Percentiles rank a stretch among this genome's conserved stretches.
These are phyloP conservation scores for Dichotomopilus funicola DNA, from an alignment of 2,329 filamentous ascomycete species.

Conservation along the genomic window DNA sequence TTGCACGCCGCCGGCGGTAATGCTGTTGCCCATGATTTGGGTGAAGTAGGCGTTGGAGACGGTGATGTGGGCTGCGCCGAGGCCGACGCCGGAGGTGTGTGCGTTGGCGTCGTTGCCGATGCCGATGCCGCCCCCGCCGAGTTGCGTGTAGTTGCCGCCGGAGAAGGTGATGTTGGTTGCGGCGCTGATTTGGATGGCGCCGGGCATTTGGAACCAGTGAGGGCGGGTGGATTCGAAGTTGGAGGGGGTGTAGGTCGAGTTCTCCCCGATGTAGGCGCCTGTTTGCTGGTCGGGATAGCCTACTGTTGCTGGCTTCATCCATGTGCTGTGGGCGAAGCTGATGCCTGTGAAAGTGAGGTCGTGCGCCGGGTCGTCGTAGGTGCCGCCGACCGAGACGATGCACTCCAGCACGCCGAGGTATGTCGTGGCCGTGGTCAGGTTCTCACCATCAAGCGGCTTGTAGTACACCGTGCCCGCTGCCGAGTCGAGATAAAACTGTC, in stretches of 20 bases:
- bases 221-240: not conserved
- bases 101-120: not conserved
- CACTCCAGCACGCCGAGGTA: not conserved
- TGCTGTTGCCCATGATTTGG: not conserved
- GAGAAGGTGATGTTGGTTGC: not conserved
- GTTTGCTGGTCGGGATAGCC: slow-evolving; percentile 1
- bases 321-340: not conserved
- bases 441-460: not conserved
- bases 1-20: not conserved
- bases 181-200: not conserved
- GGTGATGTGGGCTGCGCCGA: not conserved
- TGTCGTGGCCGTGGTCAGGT: not conserved
- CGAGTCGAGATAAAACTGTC: not conserved
- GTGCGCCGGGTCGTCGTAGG: not conserved
- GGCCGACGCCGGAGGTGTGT: not conserved
- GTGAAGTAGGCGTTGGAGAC: not conserved
- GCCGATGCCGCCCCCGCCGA: not conserved
- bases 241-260: slow-evolving; percentile 1
- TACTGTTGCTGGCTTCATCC: not conserved
- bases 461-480: not conserved
- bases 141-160: not conserved
- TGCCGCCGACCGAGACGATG: not conserved
- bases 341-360: not conserved
- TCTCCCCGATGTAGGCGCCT: not conserved
- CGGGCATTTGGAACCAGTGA: not conserved